Conservation (phyloP, 2,329 filamentous ascomycete species). For the Fusarium praegraminearum region DNA sequence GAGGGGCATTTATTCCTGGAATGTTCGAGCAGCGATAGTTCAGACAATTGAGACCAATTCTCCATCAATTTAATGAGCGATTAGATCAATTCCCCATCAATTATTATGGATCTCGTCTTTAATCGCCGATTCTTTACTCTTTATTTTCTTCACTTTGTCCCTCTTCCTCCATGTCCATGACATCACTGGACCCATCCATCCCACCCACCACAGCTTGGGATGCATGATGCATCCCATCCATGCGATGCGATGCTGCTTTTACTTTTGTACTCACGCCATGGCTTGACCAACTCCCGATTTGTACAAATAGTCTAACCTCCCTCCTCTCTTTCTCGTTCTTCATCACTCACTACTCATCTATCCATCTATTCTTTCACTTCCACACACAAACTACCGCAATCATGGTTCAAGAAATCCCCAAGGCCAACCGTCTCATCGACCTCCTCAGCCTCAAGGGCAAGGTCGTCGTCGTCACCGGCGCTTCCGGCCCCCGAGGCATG, state of each 20-base stretch:
- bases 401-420: constrained; percentile 70
- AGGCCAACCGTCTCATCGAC: constrained; percentile 69
- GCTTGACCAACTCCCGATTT: neutral
- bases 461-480: constrained; percentile 77
- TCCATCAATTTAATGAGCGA: neutral
- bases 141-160: too few relatives aligned
- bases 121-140: constrained; percentile 32
- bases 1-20: constrained; percentile 22
- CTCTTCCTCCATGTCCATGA: constrained; percentile 26
- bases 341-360: constrained; percentile 2
- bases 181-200: constrained; percentile 46
- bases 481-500: constrained; percentile 76
- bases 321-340: constrained; percentile 1
- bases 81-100: neutral
- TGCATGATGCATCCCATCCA: constrained; percentile 8
- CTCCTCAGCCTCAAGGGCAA: constrained; percentile 80
- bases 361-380: too few relatives aligned
- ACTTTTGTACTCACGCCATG: constrained; percentile 13
- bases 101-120: constrained; percentile 1
- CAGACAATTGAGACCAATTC: neutral
- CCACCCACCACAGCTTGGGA: constrained; percentile 12
- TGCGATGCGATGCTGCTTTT: constrained; percentile 21
- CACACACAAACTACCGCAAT: constrained; percentile 7
- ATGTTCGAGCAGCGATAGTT: neutral
- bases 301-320: constrained; percentile 35